Evolutionary conservation across 1,284 basidiomycete species (phyloP).

Genomic region (Puccinia novopanici): DNA sequence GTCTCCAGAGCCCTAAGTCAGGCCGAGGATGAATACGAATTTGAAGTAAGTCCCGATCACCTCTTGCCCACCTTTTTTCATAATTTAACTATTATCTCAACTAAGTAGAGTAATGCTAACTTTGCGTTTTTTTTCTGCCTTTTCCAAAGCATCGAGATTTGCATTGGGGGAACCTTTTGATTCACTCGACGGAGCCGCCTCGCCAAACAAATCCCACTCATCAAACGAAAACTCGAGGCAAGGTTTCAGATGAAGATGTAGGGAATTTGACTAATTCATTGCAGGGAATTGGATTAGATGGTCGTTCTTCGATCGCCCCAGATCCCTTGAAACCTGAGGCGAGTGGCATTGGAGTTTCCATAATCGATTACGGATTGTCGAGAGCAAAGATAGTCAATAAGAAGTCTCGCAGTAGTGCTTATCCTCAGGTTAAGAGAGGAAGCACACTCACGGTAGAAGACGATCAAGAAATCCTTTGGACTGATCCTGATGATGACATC

Average conservation of each 20-base stretch:
- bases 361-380: slow-evolving; percentile 45
- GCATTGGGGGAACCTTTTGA: slow-evolving; percentile 47
- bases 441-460: background rate
- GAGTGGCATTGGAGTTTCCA: slow-evolving; percentile 21
- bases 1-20: slow-evolving; percentile 20
- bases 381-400: slow-evolving; percentile 25
- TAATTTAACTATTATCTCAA: background rate
- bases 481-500: slow-evolving; percentile 47
- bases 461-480: slow-evolving; percentile 29
- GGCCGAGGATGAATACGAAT: slow-evolving; percentile 40
- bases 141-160: slow-evolving; percentile 44
- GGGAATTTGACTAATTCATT: slow-evolving; percentile 7
- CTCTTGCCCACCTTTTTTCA: background rate
- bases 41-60: slow-evolving; percentile 25
- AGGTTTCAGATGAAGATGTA: slow-evolving; percentile 13
- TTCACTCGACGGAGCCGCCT: slow-evolving; percentile 10
- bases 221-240: background rate
- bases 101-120: background rate
- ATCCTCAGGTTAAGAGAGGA: background rate
- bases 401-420: background rate
- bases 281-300: background rate
- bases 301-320: background rate
- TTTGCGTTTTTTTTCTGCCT: background rate
- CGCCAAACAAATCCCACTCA: background rate
- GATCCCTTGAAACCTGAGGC: background rate